These are phyloP conservation scores for Vickermania ingenoplastis DNA, from an alignment of 208 protist species.

Conservation along the genomic window DNA sequence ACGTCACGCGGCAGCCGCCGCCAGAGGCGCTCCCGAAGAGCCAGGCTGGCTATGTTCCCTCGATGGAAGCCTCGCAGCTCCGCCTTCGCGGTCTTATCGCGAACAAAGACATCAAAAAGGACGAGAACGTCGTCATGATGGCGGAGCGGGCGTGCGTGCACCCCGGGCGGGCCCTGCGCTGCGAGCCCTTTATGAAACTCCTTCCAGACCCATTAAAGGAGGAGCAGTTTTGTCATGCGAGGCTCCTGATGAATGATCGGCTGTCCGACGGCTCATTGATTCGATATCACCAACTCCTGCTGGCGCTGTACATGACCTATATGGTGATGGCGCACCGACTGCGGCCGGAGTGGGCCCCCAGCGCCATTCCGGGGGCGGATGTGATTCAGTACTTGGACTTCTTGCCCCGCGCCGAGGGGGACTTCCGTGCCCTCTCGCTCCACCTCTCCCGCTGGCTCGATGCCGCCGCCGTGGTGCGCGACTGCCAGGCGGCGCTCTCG, in stretches of 20 bases:
- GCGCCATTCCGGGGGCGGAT: constrained; percentile 16
- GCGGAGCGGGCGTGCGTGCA: constrained; percentile 42
- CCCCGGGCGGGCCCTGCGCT: constrained; percentile 32
- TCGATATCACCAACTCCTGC: constrained; percentile 65
- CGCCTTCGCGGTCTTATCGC: constrained; percentile 61
- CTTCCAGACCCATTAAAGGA: constrained; percentile 24
- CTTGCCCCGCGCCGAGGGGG: constrained; percentile 62
- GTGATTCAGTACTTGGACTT: constrained; percentile 60
- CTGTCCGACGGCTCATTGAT: constrained; percentile 50
- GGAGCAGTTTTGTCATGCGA: constrained; percentile 15
- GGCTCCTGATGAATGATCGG: constrained; percentile 53
- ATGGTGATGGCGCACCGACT: constrained; percentile 35
- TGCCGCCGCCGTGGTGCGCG: constrained; percentile 35
- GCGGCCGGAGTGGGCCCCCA: constrained; percentile 6
- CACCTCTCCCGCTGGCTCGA: constrained; percentile 58
- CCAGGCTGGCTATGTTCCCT: constrained; percentile 3
- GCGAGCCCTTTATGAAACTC: constrained; percentile 30
- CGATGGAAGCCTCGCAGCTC: constrained; percentile 1
- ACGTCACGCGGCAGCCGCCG: constrained; percentile 15
- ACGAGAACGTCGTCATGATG: constrained; percentile 72
- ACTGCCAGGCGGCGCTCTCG: constrained; percentile 29
- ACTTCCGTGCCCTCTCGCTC: constrained; percentile 58
- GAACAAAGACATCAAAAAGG: constrained; percentile 55
- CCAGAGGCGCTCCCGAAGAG: neutral
- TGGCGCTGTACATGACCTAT: constrained; percentile 76